These are phyloP conservation scores for Leptodermis oblonga DNA, from an alignment of 257 asterid species.

Conservation along the genomic window DNA sequence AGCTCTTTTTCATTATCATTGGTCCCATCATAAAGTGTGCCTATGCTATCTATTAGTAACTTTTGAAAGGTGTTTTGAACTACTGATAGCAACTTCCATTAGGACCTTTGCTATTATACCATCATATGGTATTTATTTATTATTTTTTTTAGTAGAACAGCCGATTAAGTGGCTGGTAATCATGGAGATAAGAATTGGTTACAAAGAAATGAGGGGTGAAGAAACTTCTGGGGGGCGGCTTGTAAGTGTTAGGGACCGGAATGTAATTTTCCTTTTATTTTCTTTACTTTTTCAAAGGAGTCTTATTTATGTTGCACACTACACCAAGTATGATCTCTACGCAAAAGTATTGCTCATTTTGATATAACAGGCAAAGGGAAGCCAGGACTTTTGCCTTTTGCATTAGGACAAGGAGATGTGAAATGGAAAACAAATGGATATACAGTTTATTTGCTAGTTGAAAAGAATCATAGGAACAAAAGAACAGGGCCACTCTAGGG, in stretches of 20 bases:
- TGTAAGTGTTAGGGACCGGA: neutral
- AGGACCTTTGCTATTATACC: neutral
- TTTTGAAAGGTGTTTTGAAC: conserved; percentile 5
- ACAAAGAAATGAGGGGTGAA: no score
- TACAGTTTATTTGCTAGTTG: conserved; percentile 22
- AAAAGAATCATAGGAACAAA: conserved; percentile 30
- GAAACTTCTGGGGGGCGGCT: no score
- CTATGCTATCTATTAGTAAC: conserved; percentile 11
- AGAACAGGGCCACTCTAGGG: conserved; percentile 13
- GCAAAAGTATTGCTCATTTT: neutral
- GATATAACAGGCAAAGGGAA: neutral
- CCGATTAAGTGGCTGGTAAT: no score
- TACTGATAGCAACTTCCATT: neutral
- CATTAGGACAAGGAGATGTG: neutral
- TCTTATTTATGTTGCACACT: neutral
- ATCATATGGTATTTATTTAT: neutral
- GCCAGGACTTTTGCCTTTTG: neutral
- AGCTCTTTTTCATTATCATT: conserved; percentile 11
- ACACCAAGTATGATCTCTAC: neutral
- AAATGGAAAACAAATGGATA: conserved; percentile 19
- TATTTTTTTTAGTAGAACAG: neutral
- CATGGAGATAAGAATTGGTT: no score
- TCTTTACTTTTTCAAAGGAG: neutral
- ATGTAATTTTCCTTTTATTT: no score
- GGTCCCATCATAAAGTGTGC: conserved; percentile 24